Conservation (phyloP, 176 grass and related monocot species). For the Carex myosuroides region DNA sequence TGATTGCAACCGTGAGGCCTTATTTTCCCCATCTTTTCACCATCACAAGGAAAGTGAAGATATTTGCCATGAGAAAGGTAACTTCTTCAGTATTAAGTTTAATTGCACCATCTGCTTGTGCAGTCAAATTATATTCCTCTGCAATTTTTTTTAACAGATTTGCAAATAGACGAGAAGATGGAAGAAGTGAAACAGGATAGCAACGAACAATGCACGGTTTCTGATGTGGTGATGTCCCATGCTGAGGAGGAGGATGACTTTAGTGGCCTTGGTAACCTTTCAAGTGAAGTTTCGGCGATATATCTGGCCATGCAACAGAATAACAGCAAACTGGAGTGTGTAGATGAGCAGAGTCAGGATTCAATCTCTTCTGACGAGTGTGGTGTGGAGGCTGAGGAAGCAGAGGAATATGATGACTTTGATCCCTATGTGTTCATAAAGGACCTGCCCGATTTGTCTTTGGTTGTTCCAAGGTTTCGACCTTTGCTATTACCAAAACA, state of each 20-base stretch:
- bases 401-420: constrained; percentile 65
- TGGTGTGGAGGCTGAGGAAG: constrained; percentile 51
- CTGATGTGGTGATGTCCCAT: constrained; percentile 17
- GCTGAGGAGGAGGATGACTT: constrained; percentile 49
- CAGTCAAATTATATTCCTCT: constrained; percentile 1
- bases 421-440: constrained; percentile 86
- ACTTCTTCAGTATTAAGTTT: neutral
- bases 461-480: constrained; percentile 82
- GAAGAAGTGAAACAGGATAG: constrained; percentile 26
- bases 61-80: constrained; percentile 36
- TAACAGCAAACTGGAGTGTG: constrained; percentile 53
- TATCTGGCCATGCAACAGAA: constrained; percentile 78
- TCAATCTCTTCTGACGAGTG: constrained; percentile 58
- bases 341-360: constrained; percentile 79
- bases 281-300: constrained; percentile 84
- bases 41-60: constrained; percentile 50
- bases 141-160: neutral
- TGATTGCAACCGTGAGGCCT: constrained; percentile 33
- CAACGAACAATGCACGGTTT: constrained; percentile 11
- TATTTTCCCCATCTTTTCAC: constrained; percentile 88
- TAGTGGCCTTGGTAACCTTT: constrained; percentile 68
- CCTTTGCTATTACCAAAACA: constrained; percentile 88
- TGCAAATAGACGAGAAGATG: constrained; percentile 1
- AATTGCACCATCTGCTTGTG: neutral
- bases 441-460: constrained; percentile 73